A percentile compares a stretch with the other conserved stretches of the same genome.
phyloP scores from a whole-genome alignment of 257 asterid species.

The Solanum corneliomulleri region DNA sequence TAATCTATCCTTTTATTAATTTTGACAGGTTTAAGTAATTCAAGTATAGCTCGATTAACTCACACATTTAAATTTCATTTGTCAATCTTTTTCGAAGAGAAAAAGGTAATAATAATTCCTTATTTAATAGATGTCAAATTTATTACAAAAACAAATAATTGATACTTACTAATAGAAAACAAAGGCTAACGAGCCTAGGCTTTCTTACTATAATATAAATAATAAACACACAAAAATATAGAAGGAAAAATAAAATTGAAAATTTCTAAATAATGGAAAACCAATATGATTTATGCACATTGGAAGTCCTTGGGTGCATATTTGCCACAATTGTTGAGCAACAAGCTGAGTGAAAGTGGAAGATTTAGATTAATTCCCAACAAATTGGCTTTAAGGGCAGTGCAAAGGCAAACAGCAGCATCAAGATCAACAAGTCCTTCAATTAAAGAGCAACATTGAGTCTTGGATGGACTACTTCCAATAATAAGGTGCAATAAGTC shows the following conservation, averaged over 20 bases:
- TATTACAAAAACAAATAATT: background rate
- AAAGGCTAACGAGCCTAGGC: background rate
- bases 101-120: background rate
- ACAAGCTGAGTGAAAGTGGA: constrained; percentile 1
- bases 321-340: constrained; percentile 12
- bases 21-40: background rate
- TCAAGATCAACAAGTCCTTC: constrained; percentile 7
- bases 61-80: background rate
- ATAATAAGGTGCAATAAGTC: background rate
- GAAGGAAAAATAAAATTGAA: background rate
- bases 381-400: constrained; percentile 6
- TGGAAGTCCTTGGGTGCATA: background rate
- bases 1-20: background rate
- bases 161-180: background rate
- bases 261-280: background rate
- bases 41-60: background rate
- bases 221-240: background rate
- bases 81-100: background rate
- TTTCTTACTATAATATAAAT: background rate
- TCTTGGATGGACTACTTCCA: background rate
- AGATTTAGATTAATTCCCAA: constrained; percentile 6
- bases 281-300: background rate
- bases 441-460: constrained; percentile 5
- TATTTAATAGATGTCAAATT: background rate
- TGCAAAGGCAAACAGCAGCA: constrained; percentile 24